A percentile compares a stretch with the other conserved stretches of the same genome.
Conservation (phyloP, 2,329 filamentous ascomycete genomes). For the Rasamsonia emersonii region DNA sequence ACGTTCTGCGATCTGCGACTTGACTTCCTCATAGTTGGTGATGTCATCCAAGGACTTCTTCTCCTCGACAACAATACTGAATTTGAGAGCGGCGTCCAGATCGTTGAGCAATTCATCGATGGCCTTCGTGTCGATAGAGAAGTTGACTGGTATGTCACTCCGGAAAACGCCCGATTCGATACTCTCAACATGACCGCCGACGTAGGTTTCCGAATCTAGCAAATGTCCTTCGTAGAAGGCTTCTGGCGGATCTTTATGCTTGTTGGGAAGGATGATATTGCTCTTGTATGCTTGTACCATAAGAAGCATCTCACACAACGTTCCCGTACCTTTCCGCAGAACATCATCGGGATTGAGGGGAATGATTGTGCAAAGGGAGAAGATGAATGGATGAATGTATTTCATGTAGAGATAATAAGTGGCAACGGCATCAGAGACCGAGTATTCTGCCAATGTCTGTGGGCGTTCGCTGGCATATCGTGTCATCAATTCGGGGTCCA, state of each 20-base stretch:
- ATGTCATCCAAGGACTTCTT: slow-evolving; percentile 74
- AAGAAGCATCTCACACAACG: slow-evolving; percentile 96
- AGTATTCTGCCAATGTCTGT: slow-evolving; percentile 93
- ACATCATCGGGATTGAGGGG: slow-evolving; percentile 89
- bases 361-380: slow-evolving; percentile 94
- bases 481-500: slow-evolving; percentile 96
- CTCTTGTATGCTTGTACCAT: slow-evolving; percentile 97
- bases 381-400: slow-evolving; percentile 99
- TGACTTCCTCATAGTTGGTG: slow-evolving; percentile 75
- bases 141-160: slow-evolving; percentile 90
- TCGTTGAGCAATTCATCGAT: slow-evolving; percentile 83
- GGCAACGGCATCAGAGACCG: slow-evolving; percentile 95
- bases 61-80: slow-evolving; percentile 77
- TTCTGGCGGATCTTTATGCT: slow-evolving; percentile 84
- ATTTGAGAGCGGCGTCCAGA: slow-evolving; percentile 78
- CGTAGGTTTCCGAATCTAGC: slow-evolving; percentile 94
- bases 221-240: slow-evolving; percentile 95
- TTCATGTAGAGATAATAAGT: slow-evolving; percentile 99
- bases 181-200: slow-evolving; percentile 97
- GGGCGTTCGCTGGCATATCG: slow-evolving; percentile 78
- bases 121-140: slow-evolving; percentile 77
- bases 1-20: slow-evolving; percentile 65
- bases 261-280: slow-evolving; percentile 89
- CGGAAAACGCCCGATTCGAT: slow-evolving; percentile 97
- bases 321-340: slow-evolving; percentile 90